A percentile compares a stretch with the other conserved stretches of the same genome.
These are phyloP conservation scores for Aphanomyces stellatus DNA, from an alignment of 352 stramenopile species.

Conservation along the genomic window DNA sequence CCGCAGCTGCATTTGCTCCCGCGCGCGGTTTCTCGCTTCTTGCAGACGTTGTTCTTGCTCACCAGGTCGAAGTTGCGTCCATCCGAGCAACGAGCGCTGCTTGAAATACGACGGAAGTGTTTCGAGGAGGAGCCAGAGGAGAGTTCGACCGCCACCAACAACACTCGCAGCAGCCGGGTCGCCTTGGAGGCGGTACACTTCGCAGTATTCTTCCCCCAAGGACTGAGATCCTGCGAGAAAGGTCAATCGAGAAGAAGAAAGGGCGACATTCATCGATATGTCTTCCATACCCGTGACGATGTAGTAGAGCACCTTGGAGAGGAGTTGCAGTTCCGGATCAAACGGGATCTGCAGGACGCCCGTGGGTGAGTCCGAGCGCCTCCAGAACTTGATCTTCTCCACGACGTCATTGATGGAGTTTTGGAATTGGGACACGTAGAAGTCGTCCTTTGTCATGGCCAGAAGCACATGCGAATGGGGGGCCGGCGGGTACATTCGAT, in stretches of 20 bases:
- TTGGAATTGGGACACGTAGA: constrained; percentile 13
- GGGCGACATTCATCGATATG: neutral
- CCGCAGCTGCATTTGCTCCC: constrained; percentile 70
- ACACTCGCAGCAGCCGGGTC: constrained; percentile 21
- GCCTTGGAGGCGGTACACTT: constrained; percentile 51
- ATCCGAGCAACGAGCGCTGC: constrained; percentile 54
- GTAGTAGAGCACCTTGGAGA: constrained; percentile 10
- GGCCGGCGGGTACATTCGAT: constrained; percentile 1
- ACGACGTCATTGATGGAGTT: constrained; percentile 10
- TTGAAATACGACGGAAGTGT: constrained; percentile 55
- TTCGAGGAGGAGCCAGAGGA: constrained; percentile 45
- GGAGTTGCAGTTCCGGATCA: constrained; percentile 8
- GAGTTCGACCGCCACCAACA: constrained; percentile 32
- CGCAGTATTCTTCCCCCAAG: constrained; percentile 82
- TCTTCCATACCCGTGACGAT: neutral
- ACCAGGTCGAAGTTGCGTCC: constrained; percentile 43
- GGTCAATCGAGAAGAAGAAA: neutral
- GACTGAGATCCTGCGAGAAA: constrained; percentile 34
- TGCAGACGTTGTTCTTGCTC: constrained; percentile 9
- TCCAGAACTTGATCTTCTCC: constrained; percentile 20
- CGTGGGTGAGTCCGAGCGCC: neutral
- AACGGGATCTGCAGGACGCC: neutral
- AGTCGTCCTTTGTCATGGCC: constrained; percentile 15
- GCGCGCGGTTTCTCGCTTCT: constrained; percentile 50
- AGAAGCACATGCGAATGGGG: constrained; percentile 18